Evolutionary conservation across 176 grass and related monocot genomes (phyloP).

Genomic region (Carex kokanica): DNA sequence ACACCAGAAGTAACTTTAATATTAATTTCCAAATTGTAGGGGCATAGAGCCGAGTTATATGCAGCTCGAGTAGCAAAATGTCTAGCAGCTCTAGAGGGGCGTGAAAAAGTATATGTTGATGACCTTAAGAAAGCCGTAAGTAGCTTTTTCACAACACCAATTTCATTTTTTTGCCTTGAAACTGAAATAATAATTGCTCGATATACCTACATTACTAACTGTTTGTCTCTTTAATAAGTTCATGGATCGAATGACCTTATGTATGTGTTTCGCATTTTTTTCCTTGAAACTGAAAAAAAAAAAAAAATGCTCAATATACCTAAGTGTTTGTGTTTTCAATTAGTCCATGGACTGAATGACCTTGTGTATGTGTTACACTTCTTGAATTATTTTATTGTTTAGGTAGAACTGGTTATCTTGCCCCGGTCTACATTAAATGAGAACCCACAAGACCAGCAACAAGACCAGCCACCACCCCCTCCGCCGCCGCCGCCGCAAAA

Average conservation of each 20-base stretch:
- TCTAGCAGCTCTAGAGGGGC: constrained; percentile 90
- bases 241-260: not conserved
- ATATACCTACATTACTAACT: not conserved
- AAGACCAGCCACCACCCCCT: constrained; percentile 73
- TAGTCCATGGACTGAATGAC: not conserved
- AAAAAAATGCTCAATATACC: not conserved
- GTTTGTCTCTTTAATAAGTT: not conserved
- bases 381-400: constrained; percentile 23
- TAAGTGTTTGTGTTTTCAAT: not conserved
- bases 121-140: constrained; percentile 99
- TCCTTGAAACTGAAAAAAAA: constrained; percentile 1
- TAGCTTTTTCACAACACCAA: constrained; percentile 16
- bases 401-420: constrained; percentile 98
- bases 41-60: constrained; percentile 94
- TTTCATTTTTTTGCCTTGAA: constrained; percentile 1
- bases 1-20: not conserved
- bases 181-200: not conserved
- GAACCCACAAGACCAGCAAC: constrained; percentile 90
- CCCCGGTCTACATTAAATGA: constrained; percentile 83
- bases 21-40: constrained; percentile 38
- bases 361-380: not conserved
- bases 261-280: not conserved
- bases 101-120: constrained; percentile 97
- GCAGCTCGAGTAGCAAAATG: constrained; percentile 99
- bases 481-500: constrained; percentile 85